Evolutionary conservation across 2,329 filamentous ascomycete species (phyloP), one percentile per base, ranked within the genome.

Genomic region (Corynespora cassiicola): DNA sequence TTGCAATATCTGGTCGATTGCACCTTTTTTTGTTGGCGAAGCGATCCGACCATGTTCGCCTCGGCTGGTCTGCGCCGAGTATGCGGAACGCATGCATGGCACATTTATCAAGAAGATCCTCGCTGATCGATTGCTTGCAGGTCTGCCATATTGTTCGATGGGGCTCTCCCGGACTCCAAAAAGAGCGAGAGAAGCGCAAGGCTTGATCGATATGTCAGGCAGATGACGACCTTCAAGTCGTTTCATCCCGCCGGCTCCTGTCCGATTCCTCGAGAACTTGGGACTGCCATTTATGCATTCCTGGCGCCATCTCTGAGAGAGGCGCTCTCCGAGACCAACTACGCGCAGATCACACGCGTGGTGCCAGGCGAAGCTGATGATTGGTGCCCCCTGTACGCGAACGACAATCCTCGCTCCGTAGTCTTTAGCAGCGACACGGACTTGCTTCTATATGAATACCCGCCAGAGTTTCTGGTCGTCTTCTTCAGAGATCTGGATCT

Each of bases 371-470:
- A 97, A 68, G 92, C 92, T 1, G 92, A 97, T 61, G 69, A 76
- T 16, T 94, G 82, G 69, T 96, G 90, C 63, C 90, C 89, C 3
- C 69, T 76, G 10, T 75, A 83, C 36, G 76, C 88, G 6, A 75
- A 74, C n/a, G 47, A 71, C 2, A 60, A 74, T 19, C 74, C 77
- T 2, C 81, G 80, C 1, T 82, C 82, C 0, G 77, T 90, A 10
- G 73, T 84, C 18, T 68, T 96, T 6, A 95, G 90, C 0, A 85
- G 83, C n/a, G 92, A 97, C 57, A 95, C 90, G 0, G 92, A 97
- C 59, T 75, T 96, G 7, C 72, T 95, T 1, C 76, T 92, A 0
- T 85, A 91, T 60, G 78, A 89, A 41, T 75, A 92, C 7, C 85
- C 84, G 0, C 31, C 60, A 0, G 48, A 76, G 1, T 86, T 86